A percentile compares a stretch with the other conserved stretches of the same genome.
Evolutionary conservation across 2,329 filamentous ascomycete species (phyloP).

Genomic region (Fusarium stilboides): DNA sequence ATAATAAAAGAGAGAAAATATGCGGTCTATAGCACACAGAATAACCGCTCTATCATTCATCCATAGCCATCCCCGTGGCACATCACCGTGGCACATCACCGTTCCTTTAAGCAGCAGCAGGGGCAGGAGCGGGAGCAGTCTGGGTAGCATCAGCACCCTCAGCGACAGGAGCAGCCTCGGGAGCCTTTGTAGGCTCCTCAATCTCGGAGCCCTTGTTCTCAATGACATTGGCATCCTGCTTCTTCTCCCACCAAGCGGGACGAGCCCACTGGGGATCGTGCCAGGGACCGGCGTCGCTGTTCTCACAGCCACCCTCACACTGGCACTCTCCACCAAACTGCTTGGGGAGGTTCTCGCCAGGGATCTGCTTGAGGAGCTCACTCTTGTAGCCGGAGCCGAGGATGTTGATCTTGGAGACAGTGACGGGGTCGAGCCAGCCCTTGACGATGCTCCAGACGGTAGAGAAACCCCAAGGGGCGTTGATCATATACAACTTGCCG

Average conservation of each 20-base stretch:
- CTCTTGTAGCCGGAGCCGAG: constrained; percentile 85
- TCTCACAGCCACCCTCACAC: constrained; percentile 84
- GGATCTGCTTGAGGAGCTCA: constrained; percentile 87
- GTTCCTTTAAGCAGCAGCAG: constrained; percentile 53
- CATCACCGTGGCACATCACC: constrained; percentile 16
- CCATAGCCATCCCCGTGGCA: constrained; percentile 16
- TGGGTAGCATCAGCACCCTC: constrained; percentile 55
- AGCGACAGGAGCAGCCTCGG: constrained; percentile 52
- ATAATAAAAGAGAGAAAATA: constrained; percentile 43
- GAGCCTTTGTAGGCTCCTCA: constrained; percentile 53
- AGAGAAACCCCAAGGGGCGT: constrained; percentile 96
- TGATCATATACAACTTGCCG: constrained; percentile 97
- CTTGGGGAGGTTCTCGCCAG: constrained; percentile 90
- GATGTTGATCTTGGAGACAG: constrained; percentile 95
- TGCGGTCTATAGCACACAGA: constrained; percentile 43
- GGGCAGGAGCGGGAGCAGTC: constrained; percentile 49
- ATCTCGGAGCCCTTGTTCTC: constrained; percentile 60
- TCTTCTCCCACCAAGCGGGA: constrained; percentile 75
- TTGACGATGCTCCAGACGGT: constrained; percentile 89
- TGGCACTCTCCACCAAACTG: constrained; percentile 87
- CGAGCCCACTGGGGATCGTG: constrained; percentile 77
- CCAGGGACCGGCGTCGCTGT: constrained; percentile 95
- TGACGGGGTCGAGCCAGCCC: constrained; percentile 96
- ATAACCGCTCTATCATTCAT: constrained; percentile 36
- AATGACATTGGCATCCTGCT: constrained; percentile 57